Evolutionary conservation across 1,284 basidiomycete genomes (phyloP).

Genomic region (Trametes polyzona): DNA sequence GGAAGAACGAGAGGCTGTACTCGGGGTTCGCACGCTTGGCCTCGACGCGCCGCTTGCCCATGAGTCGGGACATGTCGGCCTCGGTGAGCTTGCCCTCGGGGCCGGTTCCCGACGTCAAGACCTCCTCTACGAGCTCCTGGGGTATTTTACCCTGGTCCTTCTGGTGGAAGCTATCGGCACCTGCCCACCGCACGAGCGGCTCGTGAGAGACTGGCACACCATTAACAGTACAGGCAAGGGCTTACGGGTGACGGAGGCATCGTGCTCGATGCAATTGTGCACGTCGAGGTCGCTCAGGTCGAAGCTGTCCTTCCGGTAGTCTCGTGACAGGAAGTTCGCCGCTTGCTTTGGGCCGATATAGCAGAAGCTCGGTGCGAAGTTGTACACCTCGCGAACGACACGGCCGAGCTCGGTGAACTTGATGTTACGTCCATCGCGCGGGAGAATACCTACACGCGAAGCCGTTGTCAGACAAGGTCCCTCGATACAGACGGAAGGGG

Average conservation of each 20-base stretch:
- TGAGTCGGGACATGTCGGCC: slow-evolving; percentile 58
- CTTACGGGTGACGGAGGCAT: slow-evolving; percentile 69
- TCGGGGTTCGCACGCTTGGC: slow-evolving; percentile 55
- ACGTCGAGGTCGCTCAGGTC: slow-evolving; percentile 66
- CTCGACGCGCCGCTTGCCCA: slow-evolving; percentile 60
- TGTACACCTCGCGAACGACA: slow-evolving; percentile 59
- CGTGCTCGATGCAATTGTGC: slow-evolving; percentile 82
- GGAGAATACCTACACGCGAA: slow-evolving; percentile 62
- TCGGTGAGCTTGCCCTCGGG: slow-evolving; percentile 50
- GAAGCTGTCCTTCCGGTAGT: slow-evolving; percentile 60
- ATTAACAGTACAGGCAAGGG: background rate
- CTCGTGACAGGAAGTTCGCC: slow-evolving; percentile 58
- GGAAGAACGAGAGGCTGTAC: slow-evolving; percentile 50
- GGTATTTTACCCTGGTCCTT: slow-evolving; percentile 57
- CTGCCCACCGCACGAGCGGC: slow-evolving; percentile 39
- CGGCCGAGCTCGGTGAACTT: slow-evolving; percentile 59
- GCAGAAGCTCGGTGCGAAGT: slow-evolving; percentile 70
- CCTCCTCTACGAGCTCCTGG: slow-evolving; percentile 53
- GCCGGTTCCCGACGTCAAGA: slow-evolving; percentile 61
- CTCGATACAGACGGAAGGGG: too few species aligned
- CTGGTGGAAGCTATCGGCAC: slow-evolving; percentile 56
- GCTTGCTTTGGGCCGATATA: slow-evolving; percentile 63
- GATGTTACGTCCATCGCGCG: slow-evolving; percentile 68
- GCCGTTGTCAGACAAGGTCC: too few species aligned
- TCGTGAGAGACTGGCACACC: background rate